Evolutionary conservation across 192 early-diverging fungal species (phyloP).

Genomic region (Coemansia sp.): DNA sequence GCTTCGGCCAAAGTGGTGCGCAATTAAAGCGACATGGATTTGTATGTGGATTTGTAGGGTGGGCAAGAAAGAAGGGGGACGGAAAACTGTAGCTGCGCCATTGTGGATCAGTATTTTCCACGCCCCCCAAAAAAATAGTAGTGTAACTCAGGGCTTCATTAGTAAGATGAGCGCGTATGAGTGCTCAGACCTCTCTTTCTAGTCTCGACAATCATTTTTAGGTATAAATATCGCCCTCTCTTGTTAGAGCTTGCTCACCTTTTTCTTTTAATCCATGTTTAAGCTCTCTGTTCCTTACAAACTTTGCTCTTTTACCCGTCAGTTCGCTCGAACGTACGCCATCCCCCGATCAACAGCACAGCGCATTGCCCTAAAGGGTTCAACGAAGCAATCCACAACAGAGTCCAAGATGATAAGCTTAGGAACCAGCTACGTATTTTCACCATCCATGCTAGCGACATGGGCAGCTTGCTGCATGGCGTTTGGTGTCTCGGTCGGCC

Average conservation of each 20-base stretch:
- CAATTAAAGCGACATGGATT: neutral
- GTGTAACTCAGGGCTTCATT: neutral
- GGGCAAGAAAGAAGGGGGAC: neutral
- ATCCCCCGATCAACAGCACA: conserved; percentile 40
- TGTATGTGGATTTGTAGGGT: neutral
- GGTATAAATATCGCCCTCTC: neutral
- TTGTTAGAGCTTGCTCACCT: neutral
- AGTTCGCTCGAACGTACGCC: conserved; percentile 40
- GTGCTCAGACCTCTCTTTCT: neutral
- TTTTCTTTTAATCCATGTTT: neutral
- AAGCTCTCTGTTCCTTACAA: neutral
- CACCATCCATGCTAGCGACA: conserved; percentile 48
- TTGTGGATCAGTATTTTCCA: neutral
- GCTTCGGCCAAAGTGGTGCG: neutral
- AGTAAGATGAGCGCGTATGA: neutral
- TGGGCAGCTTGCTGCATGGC: conserved; percentile 55
- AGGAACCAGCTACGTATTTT: conserved; percentile 36
- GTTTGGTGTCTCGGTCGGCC: conserved; percentile 39
- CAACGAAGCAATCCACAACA: conserved; percentile 5
- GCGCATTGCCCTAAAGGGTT: conserved; percentile 16
- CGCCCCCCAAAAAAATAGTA: neutral
- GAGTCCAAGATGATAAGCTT: conserved; percentile 13
- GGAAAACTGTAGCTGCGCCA: neutral
- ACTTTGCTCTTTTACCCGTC: conserved; percentile 1
- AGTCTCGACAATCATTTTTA: neutral